Conservation (phyloP, 495 filamentous ascomycete genomes). For the Penicillium parvum region DNA sequence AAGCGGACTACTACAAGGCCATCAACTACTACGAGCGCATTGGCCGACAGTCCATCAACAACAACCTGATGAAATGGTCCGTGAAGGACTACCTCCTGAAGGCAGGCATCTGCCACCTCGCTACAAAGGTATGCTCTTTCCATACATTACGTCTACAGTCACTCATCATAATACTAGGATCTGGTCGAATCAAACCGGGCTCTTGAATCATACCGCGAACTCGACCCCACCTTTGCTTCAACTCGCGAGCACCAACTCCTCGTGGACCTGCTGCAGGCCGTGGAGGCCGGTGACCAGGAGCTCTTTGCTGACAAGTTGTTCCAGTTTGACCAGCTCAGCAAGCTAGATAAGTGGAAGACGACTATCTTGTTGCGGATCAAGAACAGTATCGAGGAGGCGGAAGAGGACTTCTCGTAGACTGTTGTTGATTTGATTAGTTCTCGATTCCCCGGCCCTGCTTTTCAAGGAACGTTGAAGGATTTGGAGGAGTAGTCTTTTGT, state of each 20-base stretch:
- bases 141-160: neutral
- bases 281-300: conserved; percentile 72
- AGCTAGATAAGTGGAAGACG: conserved; percentile 94
- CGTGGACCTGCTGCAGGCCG: conserved; percentile 63
- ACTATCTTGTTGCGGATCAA: conserved; percentile 79
- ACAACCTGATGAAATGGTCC: conserved; percentile 83
- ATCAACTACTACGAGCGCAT: conserved; percentile 80
- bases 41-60: conserved; percentile 63
- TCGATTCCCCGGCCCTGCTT: conserved; percentile 27
- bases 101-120: conserved; percentile 78
- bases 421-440: conserved; percentile 13
- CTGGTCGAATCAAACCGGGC: conserved; percentile 70
- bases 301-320: conserved; percentile 80
- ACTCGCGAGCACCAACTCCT: conserved; percentile 78
- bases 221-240: conserved; percentile 70
- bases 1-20: conserved; percentile 73
- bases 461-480: conserved; percentile 6
- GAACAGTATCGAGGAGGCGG: conserved; percentile 69
- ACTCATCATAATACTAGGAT: conserved; percentile 42
- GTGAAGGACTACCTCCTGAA: conserved; percentile 93
- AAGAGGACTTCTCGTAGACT: conserved; percentile 66
- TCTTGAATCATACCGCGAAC: conserved; percentile 72
- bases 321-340: conserved; percentile 82
- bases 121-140: conserved; percentile 50
- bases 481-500: too few species aligned